Conservation (phyloP, 2,329 filamentous ascomycete genomes). For the Trichoderma atrobrunneum region DNA sequence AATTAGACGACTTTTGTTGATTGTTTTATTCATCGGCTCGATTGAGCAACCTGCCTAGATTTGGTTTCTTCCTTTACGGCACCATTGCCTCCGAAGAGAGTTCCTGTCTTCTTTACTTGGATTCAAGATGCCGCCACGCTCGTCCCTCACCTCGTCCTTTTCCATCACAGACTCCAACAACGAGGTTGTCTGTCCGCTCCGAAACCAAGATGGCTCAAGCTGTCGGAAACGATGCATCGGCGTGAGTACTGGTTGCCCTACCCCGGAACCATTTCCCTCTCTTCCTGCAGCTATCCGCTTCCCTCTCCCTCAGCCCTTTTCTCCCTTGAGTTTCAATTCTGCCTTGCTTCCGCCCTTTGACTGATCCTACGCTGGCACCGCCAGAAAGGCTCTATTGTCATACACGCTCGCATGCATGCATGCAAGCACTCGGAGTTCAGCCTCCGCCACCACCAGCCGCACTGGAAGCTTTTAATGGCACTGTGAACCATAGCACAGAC, state of each 20-base stretch:
- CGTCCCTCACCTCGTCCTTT: constrained; percentile 84
- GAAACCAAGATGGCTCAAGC: constrained; percentile 92
- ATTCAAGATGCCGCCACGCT: constrained; percentile 82
- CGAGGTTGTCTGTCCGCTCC: constrained; percentile 93
- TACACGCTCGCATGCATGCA: neutral
- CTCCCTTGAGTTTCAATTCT: neutral
- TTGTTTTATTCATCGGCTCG: constrained; percentile 24
- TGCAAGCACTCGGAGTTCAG: neutral
- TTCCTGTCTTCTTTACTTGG: constrained; percentile 43
- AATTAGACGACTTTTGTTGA: constrained; percentile 26
- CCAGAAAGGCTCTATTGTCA: neutral
- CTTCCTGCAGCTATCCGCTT: neutral
- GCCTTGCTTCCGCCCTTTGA: neutral
- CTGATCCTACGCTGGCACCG: neutral
- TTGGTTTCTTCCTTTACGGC: constrained; percentile 23
- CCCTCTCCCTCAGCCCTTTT: neutral
- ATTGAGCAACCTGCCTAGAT: constrained; percentile 29
- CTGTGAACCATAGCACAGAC: neutral
- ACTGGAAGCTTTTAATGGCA: constrained; percentile 13
- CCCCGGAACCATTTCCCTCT: neutral
- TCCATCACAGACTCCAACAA: constrained; percentile 89
- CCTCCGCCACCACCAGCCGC: constrained; percentile 25
- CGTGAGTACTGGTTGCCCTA: constrained; percentile 61
- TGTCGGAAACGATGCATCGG: constrained; percentile 97
- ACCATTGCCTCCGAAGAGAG: constrained; percentile 23